Evolutionary conservation across 306 rosid species (phyloP), one percentile per base, ranked within the genome.

Genomic region (Trifolium pratense): DNA sequence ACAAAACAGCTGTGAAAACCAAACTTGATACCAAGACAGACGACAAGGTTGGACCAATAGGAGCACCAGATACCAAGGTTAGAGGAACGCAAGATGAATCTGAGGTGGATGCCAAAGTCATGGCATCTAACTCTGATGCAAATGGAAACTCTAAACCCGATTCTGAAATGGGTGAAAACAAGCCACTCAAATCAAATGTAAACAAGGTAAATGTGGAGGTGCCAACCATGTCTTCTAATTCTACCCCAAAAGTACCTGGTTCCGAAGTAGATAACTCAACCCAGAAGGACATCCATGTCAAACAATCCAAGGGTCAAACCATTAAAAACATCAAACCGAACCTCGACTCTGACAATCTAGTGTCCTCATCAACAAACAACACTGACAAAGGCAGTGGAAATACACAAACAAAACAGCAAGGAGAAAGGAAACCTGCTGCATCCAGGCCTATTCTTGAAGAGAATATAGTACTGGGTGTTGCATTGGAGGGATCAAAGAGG

Each of bases 401-500:
- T 66, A 45, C 64, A 37, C 83, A 84, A 66, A 72, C 74, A 59
- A 87, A 86, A 75, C 83, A 68, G 55, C 89, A 79, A 81, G 89
- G 80, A 36, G 95, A 87, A 69, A 79, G 74, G 80, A 75, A 79
- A 69, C 84, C 86, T 49, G 85, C 75, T 71, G 32, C 81, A 58
- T 58, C 86, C 16, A 86, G 86, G 76, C 84, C 86, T 70, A 80
- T 71, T 4, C 76, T 87, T 53, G 96, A 93, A 83, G 96, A 93
- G 55, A 93, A 93, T 73, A 85, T 93, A 71, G 96, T 93, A 7
- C 96, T 93, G 1, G 98, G 93, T 37, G 97, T 93, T 75, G 97
- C 98, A 68, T 83, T 93, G 81, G 94, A 88, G 59, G 97, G 97
- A 66, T 91, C 98, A 4, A 93, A 93, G 89, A 86, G 96, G 81